Percentiles rank a stretch among this genome's conserved stretches.
Evolutionary conservation across 371 early-diverging fungal species (phyloP).

Genomic region (Rhizopus sp.): DNA sequence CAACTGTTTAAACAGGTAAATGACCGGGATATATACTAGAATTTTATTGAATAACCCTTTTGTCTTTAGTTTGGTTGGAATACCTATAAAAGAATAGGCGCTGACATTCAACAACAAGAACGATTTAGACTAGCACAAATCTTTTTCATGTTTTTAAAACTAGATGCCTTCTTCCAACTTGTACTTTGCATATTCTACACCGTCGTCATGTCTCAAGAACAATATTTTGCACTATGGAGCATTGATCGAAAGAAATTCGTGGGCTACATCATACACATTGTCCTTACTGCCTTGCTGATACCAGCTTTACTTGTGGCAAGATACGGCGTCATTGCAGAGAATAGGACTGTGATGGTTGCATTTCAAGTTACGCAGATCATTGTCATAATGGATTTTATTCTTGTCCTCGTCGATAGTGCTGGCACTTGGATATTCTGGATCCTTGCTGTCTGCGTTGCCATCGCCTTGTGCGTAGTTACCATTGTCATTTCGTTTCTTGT

Average conservation of each 20-base stretch:
- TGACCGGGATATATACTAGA: background rate
- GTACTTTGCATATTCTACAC: slow-evolving; percentile 49
- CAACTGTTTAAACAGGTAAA: slow-evolving; percentile 40
- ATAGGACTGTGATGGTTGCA: slow-evolving; percentile 30
- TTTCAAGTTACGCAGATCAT: slow-evolving; percentile 36
- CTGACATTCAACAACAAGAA: slow-evolving; percentile 42
- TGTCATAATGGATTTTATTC: slow-evolving; percentile 42
- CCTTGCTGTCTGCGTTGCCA: slow-evolving; percentile 47
- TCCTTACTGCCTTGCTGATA: slow-evolving; percentile 38
- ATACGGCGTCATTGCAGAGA: slow-evolving; percentile 36
- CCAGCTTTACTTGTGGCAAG: slow-evolving; percentile 43
- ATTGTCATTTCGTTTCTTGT: slow-evolving; percentile 34
- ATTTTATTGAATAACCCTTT: background rate
- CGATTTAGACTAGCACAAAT: slow-evolving; percentile 41
- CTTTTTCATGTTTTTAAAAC: slow-evolving; percentile 38
- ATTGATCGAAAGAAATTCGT: slow-evolving; percentile 17
- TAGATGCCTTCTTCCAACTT: slow-evolving; percentile 52
- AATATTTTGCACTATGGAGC: slow-evolving; percentile 27
- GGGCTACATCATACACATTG: slow-evolving; percentile 43
- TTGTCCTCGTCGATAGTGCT: slow-evolving; percentile 44
- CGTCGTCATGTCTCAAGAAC: slow-evolving; percentile 48
- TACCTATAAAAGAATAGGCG: slow-evolving; percentile 48
- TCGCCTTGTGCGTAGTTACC: slow-evolving; percentile 43
- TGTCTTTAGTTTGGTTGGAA: slow-evolving; percentile 46
- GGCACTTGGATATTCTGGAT: slow-evolving; percentile 53